Conservation (phyloP, 2,329 filamentous ascomycete species). For the Cladosporium halotolerans region DNA sequence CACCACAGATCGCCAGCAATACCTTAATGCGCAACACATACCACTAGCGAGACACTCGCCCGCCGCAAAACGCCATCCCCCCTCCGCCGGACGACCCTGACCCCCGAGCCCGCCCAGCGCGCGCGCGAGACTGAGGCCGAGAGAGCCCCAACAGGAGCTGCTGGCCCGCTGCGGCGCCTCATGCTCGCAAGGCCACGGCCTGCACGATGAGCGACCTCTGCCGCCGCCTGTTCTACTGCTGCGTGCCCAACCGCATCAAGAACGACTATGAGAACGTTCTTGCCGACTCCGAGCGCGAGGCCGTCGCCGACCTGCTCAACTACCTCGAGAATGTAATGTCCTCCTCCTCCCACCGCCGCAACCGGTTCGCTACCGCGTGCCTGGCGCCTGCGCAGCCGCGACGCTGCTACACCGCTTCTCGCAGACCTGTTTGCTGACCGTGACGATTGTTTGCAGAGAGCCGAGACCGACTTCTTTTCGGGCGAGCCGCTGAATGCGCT, state of each 20-base stretch:
- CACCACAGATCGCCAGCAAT: conserved; percentile 1
- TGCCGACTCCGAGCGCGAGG: conserved; percentile 92
- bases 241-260: conserved; percentile 34
- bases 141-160: conserved; percentile 3
- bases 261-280: conserved; percentile 48
- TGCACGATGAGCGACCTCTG: conserved; percentile 27
- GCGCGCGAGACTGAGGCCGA: not conserved
- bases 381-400: not conserved
- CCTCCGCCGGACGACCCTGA: no score
- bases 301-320: conserved; percentile 87
- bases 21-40: not conserved
- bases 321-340: conserved; percentile 86
- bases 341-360: no score
- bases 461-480: conserved; percentile 96
- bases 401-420: not conserved
- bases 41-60: no score
- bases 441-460: conserved; percentile 55
- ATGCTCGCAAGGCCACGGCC: conserved; percentile 16
- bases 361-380: not conserved
- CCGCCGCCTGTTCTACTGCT: conserved; percentile 29
- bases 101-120: not conserved
- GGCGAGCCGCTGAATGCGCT: conserved; percentile 90
- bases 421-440: conserved; percentile 5
- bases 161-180: conserved; percentile 13
- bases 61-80: no score